phyloP scores from a whole-genome alignment of 495 filamentous ascomycete genomes.

The Lichenothelia convexa region DNA sequence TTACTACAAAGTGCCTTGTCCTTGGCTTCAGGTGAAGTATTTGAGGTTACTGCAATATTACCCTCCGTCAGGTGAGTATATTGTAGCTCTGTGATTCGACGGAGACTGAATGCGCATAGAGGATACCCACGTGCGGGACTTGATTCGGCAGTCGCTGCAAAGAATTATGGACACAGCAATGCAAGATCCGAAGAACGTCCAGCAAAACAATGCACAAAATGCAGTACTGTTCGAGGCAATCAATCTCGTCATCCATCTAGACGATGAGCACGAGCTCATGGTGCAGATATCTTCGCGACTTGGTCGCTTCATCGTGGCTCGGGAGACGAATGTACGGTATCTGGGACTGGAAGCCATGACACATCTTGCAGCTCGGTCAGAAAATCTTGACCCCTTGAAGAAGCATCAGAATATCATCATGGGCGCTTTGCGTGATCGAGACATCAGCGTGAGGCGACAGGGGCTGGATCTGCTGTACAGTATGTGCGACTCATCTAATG shows the following conservation, averaged over 20 bases:
- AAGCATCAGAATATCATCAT: slow-evolving; percentile 94
- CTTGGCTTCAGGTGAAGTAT: slow-evolving; percentile 96
- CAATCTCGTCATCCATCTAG: slow-evolving; percentile 96
- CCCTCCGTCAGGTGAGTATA: slow-evolving; percentile 61
- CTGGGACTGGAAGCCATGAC: slow-evolving; percentile 96
- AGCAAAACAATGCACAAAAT: slow-evolving; percentile 99
- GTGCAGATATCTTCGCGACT: slow-evolving; percentile 87
- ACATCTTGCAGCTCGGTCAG: slow-evolving; percentile 83
- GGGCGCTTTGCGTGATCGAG: slow-evolving; percentile 79
- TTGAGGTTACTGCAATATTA: slow-evolving; percentile 87
- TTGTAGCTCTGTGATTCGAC: slow-evolving; percentile 7
- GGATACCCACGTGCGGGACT: slow-evolving; percentile 74
- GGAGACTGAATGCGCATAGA: slow-evolving; percentile 29
- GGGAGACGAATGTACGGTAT: slow-evolving; percentile 96
- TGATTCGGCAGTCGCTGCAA: slow-evolving; percentile 82
- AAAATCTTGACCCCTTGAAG: slow-evolving; percentile 94
- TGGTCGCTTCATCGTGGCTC: slow-evolving; percentile 89
- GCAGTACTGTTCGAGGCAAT: slow-evolving; percentile 97
- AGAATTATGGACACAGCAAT: slow-evolving; percentile 78
- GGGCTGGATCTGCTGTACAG: slow-evolving; percentile 94
- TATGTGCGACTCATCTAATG: slow-evolving; percentile 94
- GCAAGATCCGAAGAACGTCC: slow-evolving; percentile 93
- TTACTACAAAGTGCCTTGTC: slow-evolving; percentile 97
- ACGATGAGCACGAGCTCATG: slow-evolving; percentile 90
- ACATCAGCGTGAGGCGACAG: slow-evolving; percentile 93